These are phyloP conservation scores for Aspergillus spinulosporus DNA, from an alignment of 2,329 filamentous ascomycete genomes.

Conservation along the genomic window DNA sequence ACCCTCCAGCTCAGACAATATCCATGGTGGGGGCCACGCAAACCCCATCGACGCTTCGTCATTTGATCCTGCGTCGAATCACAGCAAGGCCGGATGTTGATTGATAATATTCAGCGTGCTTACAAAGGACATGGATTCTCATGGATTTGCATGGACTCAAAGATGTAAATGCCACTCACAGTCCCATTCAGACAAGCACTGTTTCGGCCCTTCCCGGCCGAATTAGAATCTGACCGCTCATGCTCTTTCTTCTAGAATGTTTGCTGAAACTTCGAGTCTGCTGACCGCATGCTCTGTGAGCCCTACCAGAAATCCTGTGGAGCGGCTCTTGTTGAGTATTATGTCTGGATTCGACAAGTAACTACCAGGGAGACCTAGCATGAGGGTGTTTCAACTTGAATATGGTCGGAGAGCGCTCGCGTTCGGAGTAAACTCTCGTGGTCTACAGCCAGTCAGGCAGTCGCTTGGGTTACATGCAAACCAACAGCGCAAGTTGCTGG, in stretches of 20 bases:
- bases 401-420: neutral
- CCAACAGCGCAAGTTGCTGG: neutral
- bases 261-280: slow-evolving; percentile 29
- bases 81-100: neutral
- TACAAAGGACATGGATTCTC: neutral
- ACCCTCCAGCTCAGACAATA: no score
- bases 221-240: slow-evolving; percentile 6
- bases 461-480: slow-evolving; percentile 4
- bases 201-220: neutral
- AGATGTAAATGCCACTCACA: neutral
- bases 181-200: neutral
- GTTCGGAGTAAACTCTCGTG: neutral
- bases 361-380: neutral
- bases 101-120: slow-evolving; percentile 1
- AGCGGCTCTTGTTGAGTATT: neutral
- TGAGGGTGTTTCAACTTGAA: neutral
- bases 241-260: slow-evolving; percentile 30
- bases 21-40: no score
- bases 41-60: no score
- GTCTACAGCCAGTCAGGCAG: neutral
- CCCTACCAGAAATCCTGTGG: neutral
- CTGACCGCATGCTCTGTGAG: slow-evolving; percentile 8
- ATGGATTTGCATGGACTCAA: neutral
- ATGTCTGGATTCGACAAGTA: neutral
- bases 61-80: neutral